Base-by-base conservation (phyloP, 1,139 yeast species). In the Zhuliangozyma parablackwelliae region DNA sequence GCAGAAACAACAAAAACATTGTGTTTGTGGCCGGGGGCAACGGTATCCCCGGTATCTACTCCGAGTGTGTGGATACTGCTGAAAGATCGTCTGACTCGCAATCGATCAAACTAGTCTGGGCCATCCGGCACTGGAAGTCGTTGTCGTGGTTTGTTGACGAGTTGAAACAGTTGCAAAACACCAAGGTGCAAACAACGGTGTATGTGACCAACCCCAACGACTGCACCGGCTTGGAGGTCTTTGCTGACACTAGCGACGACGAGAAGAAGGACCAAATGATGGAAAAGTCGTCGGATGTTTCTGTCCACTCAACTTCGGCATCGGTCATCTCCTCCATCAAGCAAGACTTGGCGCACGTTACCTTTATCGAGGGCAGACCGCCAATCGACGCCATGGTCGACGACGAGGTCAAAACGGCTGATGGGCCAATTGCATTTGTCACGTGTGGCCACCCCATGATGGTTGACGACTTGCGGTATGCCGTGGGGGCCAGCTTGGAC, bases 391-490 rank as follows among this genome's bases (percentile, higher is more conserved):
- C 36, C 3, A 37, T 58, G 3, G 58, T 64, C 2, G 35, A 45
- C 16, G 48, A 47, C 7, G 59, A 57, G 39, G 51, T 73, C 6
- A 45, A 46, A 9, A 61, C 57, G 30, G 51, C 74, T 7, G 40
- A 42, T 10, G 71, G 69, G 1, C 59, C 78, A 0, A 50, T 72
- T 26, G 73, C 72, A 3, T 63, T 68, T 43, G 65, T 69, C 24
- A 59, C 70, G 1, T 74, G 79, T 54, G 77, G 75, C 2, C 75
- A 71, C 41, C 72, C 75, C 20, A 51, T 52, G 10, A 63, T 72
- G 70, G 70, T 64, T 30, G 86, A 80, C 53, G 68, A 65, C 29
- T 53, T 73, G 10, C 69, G 70, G 40, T 51, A 54, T 11, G 50
- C 55, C 1, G 64, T 62, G 23, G 61, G 56, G 8, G 38, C 52